Conservation (phyloP, 2,329 filamentous ascomycete genomes). For the Claviceps sp. region DNA sequence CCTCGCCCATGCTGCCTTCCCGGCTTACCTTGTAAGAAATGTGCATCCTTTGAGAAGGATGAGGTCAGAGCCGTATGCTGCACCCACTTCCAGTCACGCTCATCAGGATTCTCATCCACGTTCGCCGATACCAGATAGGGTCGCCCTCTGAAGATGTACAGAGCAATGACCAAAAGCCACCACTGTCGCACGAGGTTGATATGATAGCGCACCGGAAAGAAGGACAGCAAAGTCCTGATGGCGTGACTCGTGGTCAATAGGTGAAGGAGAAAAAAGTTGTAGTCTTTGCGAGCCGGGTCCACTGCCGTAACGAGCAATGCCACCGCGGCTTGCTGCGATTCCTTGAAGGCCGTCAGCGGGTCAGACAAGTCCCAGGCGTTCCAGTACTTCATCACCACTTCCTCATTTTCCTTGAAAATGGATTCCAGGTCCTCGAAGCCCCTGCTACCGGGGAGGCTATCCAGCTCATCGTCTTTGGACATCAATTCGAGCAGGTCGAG, state of each 20-base stretch:
- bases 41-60: conserved; percentile 55
- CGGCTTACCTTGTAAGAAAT: conserved; percentile 65
- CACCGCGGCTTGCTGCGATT: conserved; percentile 50
- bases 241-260: conserved; percentile 78
- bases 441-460: conserved; percentile 46
- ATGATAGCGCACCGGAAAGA: conserved; percentile 62
- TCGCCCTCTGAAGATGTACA: conserved; percentile 64
- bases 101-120: conserved; percentile 45
- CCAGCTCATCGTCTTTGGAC: conserved; percentile 53
- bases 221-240: conserved; percentile 68
- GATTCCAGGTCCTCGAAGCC: conserved; percentile 50
- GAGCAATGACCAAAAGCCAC: conserved; percentile 71
- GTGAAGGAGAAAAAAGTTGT: conserved; percentile 76
- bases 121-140: conserved; percentile 57
- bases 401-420: conserved; percentile 57
- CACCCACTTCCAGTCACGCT: conserved; percentile 65
- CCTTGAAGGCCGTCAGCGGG: conserved; percentile 59
- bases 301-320: conserved; percentile 50
- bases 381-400: conserved; percentile 73
- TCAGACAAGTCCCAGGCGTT: conserved; percentile 68
- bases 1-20: background rate
- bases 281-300: conserved; percentile 44
- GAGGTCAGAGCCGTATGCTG: conserved; percentile 57
- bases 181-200: conserved; percentile 66
- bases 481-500: conserved; percentile 61